A percentile compares a stretch with the other conserved stretches of the same genome.
Evolutionary conservation across 257 asterid species (phyloP).

Genomic region (Petunia secreta): DNA sequence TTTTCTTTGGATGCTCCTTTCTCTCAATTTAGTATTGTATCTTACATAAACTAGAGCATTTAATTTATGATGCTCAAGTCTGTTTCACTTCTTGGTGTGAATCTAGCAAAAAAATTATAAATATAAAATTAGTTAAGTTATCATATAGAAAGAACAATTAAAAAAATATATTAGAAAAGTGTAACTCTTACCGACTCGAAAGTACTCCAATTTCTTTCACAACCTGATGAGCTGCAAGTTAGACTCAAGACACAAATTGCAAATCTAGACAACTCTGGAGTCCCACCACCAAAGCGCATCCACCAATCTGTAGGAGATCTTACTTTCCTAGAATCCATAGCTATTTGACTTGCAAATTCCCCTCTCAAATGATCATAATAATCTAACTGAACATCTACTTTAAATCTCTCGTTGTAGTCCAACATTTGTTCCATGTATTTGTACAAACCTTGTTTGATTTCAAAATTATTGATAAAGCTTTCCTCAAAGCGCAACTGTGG

Average conservation of each 20-base stretch:
- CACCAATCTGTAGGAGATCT: neutral
- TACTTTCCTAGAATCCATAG: neutral
- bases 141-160: too few relatives aligned
- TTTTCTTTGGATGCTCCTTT: too few relatives aligned
- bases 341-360: neutral
- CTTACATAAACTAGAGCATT: too few relatives aligned
- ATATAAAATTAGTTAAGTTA: too few relatives aligned
- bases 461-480: neutral
- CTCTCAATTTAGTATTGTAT: too few relatives aligned
- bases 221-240: neutral
- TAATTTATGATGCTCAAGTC: too few relatives aligned
- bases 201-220: too few relatives aligned
- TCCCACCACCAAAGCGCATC: neutral
- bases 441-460: neutral
- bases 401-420: neutral
- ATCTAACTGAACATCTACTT: neutral
- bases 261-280: neutral
- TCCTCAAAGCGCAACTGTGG: neutral
- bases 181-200: too few relatives aligned
- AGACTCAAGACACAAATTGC: neutral
- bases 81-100: too few relatives aligned
- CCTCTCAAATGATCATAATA: neutral
- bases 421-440: neutral
- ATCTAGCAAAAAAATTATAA: too few relatives aligned
- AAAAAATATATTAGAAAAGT: too few relatives aligned